A percentile compares a stretch with the other conserved stretches of the same genome.
These are phyloP conservation scores for Cercospora beticola DNA, from an alignment of 2,329 filamentous ascomycete species.

Conservation along the genomic window DNA sequence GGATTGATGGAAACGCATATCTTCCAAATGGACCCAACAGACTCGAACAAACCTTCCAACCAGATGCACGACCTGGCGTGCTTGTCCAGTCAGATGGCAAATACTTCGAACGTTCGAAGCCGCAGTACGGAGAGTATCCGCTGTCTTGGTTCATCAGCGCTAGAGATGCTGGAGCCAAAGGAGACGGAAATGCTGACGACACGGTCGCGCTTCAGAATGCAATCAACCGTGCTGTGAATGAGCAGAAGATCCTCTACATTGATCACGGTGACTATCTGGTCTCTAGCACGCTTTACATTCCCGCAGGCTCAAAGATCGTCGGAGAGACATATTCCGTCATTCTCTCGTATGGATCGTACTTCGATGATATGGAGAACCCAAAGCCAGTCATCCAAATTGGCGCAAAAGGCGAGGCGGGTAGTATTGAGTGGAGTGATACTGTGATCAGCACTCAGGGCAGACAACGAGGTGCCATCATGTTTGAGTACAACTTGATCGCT, in stretches of 20 bases:
- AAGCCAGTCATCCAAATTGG: slow-evolving; percentile 68
- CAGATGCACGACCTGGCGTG: slow-evolving; percentile 45
- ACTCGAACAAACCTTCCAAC: slow-evolving; percentile 46
- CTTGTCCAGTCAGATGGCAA: not conserved
- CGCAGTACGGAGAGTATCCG: not conserved
- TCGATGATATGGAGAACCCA: slow-evolving; percentile 52
- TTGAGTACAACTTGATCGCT: not conserved
- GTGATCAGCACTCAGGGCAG: slow-evolving; percentile 68
- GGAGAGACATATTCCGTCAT: not conserved
- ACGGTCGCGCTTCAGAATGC: not conserved
- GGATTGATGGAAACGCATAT: slow-evolving; percentile 48
- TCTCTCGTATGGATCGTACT: not conserved
- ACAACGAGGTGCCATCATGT: slow-evolving; percentile 64
- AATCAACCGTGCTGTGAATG: not conserved
- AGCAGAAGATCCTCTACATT: not conserved
- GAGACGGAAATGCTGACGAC: not conserved
- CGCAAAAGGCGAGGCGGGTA: slow-evolving; percentile 60
- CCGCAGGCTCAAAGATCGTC: not conserved
- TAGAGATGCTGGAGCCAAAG: not conserved
- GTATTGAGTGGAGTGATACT: slow-evolving; percentile 70
- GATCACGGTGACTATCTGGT: not conserved
- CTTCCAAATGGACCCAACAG: slow-evolving; percentile 46
- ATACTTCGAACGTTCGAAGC: not conserved
- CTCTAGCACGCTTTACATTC: not conserved
- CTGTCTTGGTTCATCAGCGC: not conserved